Evolutionary conservation across 345 rosid species (phyloP).

Genomic region (Linum lewisii): DNA sequence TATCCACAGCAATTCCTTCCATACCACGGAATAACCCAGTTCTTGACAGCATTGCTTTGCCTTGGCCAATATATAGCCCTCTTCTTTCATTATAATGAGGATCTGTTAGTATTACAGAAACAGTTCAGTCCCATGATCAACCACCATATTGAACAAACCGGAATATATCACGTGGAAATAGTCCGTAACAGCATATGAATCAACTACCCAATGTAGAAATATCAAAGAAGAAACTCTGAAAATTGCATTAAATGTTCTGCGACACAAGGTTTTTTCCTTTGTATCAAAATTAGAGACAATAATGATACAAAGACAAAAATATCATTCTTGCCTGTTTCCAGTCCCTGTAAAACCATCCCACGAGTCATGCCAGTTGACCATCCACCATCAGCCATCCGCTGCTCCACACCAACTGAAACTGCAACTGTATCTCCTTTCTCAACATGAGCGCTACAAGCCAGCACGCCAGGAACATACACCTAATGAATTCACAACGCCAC

Average conservation of each 20-base stretch:
- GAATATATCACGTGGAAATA: neutral
- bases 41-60: constrained; percentile 77
- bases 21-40: constrained; percentile 85
- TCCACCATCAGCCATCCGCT: constrained; percentile 51
- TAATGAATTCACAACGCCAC: constrained; percentile 19
- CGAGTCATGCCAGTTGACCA: constrained; percentile 83
- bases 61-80: constrained; percentile 90
- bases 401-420: constrained; percentile 90
- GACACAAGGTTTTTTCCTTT: neutral
- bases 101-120: constrained; percentile 40
- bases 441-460: constrained; percentile 96
- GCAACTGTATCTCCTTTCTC: constrained; percentile 92
- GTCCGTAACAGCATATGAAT: neutral
- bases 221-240: neutral
- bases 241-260: too few relatives aligned
- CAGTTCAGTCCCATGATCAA: constrained; percentile 15
- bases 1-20: constrained; percentile 78
- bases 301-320: neutral
- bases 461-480: constrained; percentile 92
- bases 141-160: constrained; percentile 8
- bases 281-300: neutral
- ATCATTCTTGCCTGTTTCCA: constrained; percentile 45
- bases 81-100: constrained; percentile 60
- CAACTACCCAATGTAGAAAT: neutral
- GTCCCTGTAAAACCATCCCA: constrained; percentile 82